Percentiles rank a stretch among this genome's conserved stretches.
These are phyloP conservation scores for Umbelopsis sp. DNA, from an alignment of 192 early-diverging fungal species.

Conservation along the genomic window DNA sequence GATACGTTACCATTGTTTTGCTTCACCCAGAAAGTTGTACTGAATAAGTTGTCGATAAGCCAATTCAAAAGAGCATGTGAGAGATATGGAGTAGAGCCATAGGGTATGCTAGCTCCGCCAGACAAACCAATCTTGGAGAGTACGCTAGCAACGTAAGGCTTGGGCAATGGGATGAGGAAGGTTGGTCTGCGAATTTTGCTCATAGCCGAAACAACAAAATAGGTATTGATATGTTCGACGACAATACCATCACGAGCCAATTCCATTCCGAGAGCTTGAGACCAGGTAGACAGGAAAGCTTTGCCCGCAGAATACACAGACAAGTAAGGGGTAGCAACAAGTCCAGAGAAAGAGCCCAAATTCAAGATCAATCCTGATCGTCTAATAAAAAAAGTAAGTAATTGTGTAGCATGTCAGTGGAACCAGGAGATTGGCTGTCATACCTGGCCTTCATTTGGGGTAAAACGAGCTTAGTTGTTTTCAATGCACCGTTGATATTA, in stretches of 20 bases:
- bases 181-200: slow-evolving; percentile 86
- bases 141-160: slow-evolving; percentile 75
- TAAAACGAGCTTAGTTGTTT: slow-evolving; percentile 77
- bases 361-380: slow-evolving; percentile 89
- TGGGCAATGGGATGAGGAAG: slow-evolving; percentile 80
- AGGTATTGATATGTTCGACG: slow-evolving; percentile 93
- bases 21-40: slow-evolving; percentile 59
- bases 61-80: slow-evolving; percentile 73
- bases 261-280: slow-evolving; percentile 86
- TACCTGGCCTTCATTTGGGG: slow-evolving; percentile 77
- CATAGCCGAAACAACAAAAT: slow-evolving; percentile 96
- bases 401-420: background rate
- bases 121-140: slow-evolving; percentile 70
- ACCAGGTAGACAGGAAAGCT: slow-evolving; percentile 89
- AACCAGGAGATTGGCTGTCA: background rate
- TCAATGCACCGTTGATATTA: slow-evolving; percentile 84
- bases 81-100: slow-evolving; percentile 67
- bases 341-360: slow-evolving; percentile 87
- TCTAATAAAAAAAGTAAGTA: slow-evolving; percentile 33
- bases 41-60: slow-evolving; percentile 64
- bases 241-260: slow-evolving; percentile 67
- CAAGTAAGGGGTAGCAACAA: slow-evolving; percentile 81
- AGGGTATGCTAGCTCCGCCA: slow-evolving; percentile 64
- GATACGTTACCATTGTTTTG: slow-evolving; percentile 48
- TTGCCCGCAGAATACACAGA: slow-evolving; percentile 94